These are phyloP conservation scores for Sextonia rubra DNA, from an alignment of 164 flowering plant species.

Conservation along the genomic window DNA sequence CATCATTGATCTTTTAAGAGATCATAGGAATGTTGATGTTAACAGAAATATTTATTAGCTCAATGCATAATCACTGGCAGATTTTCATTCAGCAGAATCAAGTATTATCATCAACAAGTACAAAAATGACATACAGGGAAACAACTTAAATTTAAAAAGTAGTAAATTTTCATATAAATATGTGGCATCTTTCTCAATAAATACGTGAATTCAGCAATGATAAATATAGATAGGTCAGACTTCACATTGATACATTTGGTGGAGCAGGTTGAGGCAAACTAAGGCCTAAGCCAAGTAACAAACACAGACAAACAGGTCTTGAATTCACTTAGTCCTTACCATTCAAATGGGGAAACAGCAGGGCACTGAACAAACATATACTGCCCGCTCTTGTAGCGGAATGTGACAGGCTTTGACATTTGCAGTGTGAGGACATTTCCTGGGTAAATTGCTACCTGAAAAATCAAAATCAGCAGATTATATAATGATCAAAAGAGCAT, in stretches of 20 bases:
- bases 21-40: neutral
- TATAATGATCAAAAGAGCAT: neutral
- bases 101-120: neutral
- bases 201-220: no score
- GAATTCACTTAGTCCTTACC: conserved; percentile 39
- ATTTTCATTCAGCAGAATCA: neutral
- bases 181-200: neutral
- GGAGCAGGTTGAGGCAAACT: neutral
- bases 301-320: neutral
- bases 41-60: neutral
- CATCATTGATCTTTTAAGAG: neutral
- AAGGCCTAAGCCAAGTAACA: neutral
- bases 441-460: conserved; percentile 91
- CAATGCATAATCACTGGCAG: neutral
- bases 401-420: conserved; percentile 91
- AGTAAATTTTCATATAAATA: neutral
- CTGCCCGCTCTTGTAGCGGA: conserved; percentile 89
- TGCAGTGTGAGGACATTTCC: conserved; percentile 88
- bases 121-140: neutral
- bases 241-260: neutral
- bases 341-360: conserved; percentile 93
- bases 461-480: neutral
- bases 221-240: neutral
- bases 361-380: conserved; percentile 99
- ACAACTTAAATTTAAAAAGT: no score